A percentile compares a stretch with the other conserved stretches of the same genome.
Evolutionary conservation across 129 eudicot species (phyloP).

Genomic region (Escallonia rubra): DNA sequence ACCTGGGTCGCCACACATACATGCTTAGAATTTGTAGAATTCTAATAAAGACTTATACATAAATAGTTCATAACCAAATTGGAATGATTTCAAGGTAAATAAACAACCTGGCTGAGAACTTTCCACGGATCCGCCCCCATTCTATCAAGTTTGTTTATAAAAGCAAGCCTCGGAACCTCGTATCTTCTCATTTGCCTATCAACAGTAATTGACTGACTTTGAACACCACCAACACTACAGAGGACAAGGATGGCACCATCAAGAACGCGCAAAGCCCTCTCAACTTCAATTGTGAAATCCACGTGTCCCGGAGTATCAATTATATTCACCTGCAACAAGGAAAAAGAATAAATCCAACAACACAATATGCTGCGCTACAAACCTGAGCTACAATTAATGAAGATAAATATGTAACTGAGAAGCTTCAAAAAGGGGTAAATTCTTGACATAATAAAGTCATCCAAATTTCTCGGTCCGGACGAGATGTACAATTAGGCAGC

Average conservation of each 20-base stretch:
- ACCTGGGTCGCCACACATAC: too few relatives aligned
- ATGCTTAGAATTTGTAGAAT: too few relatives aligned
- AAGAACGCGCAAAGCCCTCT: constrained; percentile 96
- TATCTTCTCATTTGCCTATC: constrained; percentile 99
- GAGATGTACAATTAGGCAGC: too few relatives aligned
- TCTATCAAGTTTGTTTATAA: constrained; percentile 92
- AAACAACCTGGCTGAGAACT: constrained; percentile 84
- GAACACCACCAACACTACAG: constrained; percentile 99
- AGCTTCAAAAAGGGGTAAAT: too few relatives aligned
- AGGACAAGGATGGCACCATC: constrained; percentile 99
- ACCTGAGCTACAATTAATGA: too few relatives aligned
- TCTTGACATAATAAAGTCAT: too few relatives aligned
- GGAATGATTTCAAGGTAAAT: constrained; percentile 4
- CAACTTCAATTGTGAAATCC: constrained; percentile 98
- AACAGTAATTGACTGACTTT: constrained; percentile 98
- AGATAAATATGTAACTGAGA: too few relatives aligned
- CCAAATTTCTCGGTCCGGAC: too few relatives aligned
- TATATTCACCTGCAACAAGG: too few relatives aligned
- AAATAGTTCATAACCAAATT: background rate
- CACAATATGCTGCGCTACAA: background rate
- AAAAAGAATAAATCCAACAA: constrained; percentile 4
- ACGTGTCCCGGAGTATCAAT: constrained; percentile 99
- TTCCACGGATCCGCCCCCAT: constrained; percentile 99
- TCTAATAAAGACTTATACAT: too few relatives aligned
- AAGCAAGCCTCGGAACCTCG: constrained; percentile 93